phyloP scores from a whole-genome alignment of 352 stramenopile species.

The Globisporangium takayamanum region DNA sequence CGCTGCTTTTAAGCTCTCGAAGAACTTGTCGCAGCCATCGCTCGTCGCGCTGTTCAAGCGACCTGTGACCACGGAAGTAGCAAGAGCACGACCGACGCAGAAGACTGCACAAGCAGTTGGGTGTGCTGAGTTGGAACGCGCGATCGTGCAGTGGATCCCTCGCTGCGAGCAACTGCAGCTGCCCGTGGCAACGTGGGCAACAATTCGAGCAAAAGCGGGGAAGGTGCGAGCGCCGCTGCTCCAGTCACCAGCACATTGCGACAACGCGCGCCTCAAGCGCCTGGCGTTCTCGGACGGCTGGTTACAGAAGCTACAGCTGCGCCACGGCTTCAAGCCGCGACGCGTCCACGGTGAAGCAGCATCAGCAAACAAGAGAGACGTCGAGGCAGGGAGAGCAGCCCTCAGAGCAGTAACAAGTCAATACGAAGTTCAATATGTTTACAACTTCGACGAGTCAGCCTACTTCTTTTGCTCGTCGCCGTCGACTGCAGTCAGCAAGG shows the following conservation, averaged over 20 bases:
- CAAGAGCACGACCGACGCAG: too few relatives aligned
- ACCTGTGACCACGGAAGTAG: too few relatives aligned
- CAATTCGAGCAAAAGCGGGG: background rate
- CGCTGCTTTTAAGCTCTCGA: too few relatives aligned
- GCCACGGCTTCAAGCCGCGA: background rate
- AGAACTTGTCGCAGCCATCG: too few relatives aligned
- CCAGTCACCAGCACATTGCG: background rate
- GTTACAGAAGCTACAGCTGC: conserved; percentile 2
- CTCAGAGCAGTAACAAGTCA: background rate
- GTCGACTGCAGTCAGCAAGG: background rate
- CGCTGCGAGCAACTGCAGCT: background rate
- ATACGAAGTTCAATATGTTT: conserved; percentile 8
- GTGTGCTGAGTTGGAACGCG: too few relatives aligned
- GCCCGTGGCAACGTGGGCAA: background rate
- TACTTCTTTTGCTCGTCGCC: conserved; percentile 2
- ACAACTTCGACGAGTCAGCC: conserved; percentile 2
- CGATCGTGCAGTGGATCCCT: too few relatives aligned
- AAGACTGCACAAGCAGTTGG: too few relatives aligned
- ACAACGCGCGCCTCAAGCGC: background rate
- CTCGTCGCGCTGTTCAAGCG: too few relatives aligned
- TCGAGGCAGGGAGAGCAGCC: background rate
- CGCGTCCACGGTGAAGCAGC: conserved; percentile 1
- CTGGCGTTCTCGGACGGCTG: conserved; percentile 3
- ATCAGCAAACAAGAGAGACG: background rate
- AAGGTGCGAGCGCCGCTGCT: background rate